Evolutionary conservation across 2,329 filamentous ascomycete genomes (phyloP).

Genomic region (Hypoxylon sp.): DNA sequence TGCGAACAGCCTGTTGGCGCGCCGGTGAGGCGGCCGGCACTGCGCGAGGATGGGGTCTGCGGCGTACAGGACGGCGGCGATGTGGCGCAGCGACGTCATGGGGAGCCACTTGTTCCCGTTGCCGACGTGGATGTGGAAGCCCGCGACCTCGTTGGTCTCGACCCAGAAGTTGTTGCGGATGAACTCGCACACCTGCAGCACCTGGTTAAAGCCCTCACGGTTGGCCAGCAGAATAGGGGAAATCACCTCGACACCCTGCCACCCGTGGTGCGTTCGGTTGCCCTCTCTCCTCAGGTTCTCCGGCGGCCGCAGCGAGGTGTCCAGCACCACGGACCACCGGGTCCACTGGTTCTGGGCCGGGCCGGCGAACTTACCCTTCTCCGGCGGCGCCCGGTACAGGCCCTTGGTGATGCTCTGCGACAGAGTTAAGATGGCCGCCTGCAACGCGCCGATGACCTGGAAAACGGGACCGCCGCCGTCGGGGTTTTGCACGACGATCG

Average conservation of each 20-base stretch:
- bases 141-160: not conserved
- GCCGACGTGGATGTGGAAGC: constrained; percentile 23
- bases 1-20: not conserved
- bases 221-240: constrained; percentile 19
- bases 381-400: too few relatives aligned
- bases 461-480: too few relatives aligned
- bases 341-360: too few relatives aligned
- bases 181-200: constrained; percentile 12
- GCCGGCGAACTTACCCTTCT: too few relatives aligned
- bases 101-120: constrained; percentile 6
- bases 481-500: not conserved
- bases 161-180: constrained; percentile 9
- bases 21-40: constrained; percentile 7
- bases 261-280: not conserved
- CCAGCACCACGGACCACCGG: too few relatives aligned
- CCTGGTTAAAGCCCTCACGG: constrained; percentile 3
- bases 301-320: not conserved
- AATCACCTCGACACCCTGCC: constrained; percentile 10
- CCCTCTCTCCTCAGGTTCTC: not conserved
- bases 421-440: too few relatives aligned
- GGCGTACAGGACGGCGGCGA: constrained; percentile 14
- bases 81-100: not conserved
- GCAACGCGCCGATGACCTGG: too few relatives aligned
- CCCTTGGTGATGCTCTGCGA: not conserved
- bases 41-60: constrained; percentile 21